phyloP scores from a whole-genome alignment of 2,329 filamentous ascomycete genomes.

The Sporothrix brunneoviolacea region DNA sequence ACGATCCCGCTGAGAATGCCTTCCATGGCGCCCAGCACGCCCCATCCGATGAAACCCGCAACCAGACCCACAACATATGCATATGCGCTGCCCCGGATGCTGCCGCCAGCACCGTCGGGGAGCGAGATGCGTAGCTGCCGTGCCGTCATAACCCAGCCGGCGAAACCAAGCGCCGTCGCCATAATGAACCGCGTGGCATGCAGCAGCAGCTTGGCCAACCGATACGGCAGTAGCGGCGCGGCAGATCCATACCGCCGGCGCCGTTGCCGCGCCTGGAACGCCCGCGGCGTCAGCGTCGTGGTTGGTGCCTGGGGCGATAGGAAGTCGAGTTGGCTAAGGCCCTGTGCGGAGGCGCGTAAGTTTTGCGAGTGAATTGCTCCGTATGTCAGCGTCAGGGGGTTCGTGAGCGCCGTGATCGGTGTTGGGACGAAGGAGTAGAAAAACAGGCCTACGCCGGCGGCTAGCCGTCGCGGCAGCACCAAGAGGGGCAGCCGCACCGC shows the following conservation, averaged over 20 bases:
- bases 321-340: conserved; percentile 75
- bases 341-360: conserved; percentile 68
- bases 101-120: conserved; percentile 38
- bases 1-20: conserved; percentile 80
- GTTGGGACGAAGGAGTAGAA: conserved; percentile 71
- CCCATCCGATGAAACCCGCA: conserved; percentile 92
- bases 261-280: conserved; percentile 29
- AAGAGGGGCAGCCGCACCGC: conserved; percentile 79
- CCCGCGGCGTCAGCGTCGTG: conserved; percentile 58
- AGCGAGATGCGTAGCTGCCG: conserved; percentile 61
- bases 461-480: conserved; percentile 66
- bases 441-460: conserved; percentile 57
- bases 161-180: conserved; percentile 82
- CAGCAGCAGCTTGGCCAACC: conserved; percentile 82
- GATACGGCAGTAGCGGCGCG: conserved; percentile 67
- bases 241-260: conserved; percentile 14
- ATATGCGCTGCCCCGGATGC: conserved; percentile 74
- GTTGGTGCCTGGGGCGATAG: conserved; percentile 67
- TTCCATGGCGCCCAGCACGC: conserved; percentile 84
- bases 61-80: conserved; percentile 91
- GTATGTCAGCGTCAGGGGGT: conserved; percentile 87
- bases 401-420: conserved; percentile 77
- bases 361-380: conserved; percentile 88
- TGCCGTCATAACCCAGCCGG: conserved; percentile 93
- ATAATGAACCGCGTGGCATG: conserved; percentile 89